Percentiles rank a stretch among this genome's conserved stretches.
Evolutionary conservation across 371 early-diverging fungal genomes (phyloP).

Genomic region (Syncephalastrum sp.): DNA sequence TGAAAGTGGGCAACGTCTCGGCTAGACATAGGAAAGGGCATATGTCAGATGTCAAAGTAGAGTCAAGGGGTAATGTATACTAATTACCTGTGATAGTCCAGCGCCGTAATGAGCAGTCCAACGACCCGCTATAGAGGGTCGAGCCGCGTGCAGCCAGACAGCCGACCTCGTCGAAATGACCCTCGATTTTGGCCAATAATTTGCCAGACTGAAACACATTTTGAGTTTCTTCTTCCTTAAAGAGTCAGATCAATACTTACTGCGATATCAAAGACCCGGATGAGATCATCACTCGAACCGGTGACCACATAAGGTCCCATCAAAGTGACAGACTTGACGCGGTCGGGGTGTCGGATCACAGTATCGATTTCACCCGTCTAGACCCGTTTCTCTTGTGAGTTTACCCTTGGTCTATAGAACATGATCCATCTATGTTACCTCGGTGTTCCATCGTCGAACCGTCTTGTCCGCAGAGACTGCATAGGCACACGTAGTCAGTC

Average conservation of each 20-base stretch:
- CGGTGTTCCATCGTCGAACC: constrained; percentile 57
- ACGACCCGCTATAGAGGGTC: constrained; percentile 68
- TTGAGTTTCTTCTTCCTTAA: not conserved
- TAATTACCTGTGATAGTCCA: constrained; percentile 66
- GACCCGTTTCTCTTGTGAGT: not conserved
- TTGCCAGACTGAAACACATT: constrained; percentile 61
- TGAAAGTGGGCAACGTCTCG: too few species aligned
- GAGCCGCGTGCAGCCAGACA: constrained; percentile 52
- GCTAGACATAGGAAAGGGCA: too few species aligned
- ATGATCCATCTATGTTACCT: constrained; percentile 14
- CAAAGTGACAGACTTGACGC: constrained; percentile 67
- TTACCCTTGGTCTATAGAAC: not conserved
- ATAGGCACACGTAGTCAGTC: not conserved
- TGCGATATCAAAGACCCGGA: constrained; percentile 80
- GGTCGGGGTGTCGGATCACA: constrained; percentile 75
- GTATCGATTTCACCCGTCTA: constrained; percentile 66
- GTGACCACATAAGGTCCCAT: constrained; percentile 70
- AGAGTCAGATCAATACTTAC: constrained; percentile 46
- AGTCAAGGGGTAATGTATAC: not conserved
- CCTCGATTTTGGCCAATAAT: constrained; percentile 61
- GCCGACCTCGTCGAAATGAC: constrained; percentile 83
- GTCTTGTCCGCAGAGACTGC: constrained; percentile 78
- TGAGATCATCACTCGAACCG: constrained; percentile 79
- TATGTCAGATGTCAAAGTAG: too few species aligned
- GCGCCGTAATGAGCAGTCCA: constrained; percentile 76